phyloP scores from a whole-genome alignment of 2,329 filamentous ascomycete genomes.

The Arthroderma uncinatum region DNA sequence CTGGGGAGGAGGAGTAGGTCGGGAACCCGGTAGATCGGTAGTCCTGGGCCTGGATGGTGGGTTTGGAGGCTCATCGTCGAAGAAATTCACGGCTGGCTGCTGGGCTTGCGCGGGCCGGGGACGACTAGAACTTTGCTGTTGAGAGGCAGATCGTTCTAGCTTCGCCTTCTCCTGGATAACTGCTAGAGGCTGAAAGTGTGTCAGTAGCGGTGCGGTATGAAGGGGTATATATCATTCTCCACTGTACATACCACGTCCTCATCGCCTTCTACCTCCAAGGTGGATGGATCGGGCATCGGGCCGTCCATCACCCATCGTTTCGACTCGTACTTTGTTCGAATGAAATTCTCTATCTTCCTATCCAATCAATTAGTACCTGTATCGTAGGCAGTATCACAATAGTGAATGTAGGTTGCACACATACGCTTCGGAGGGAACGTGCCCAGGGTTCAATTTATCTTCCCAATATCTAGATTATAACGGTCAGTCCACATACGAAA shows the following conservation, averaged over 20 bases:
- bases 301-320: slow-evolving; percentile 99
- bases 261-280: slow-evolving; percentile 70
- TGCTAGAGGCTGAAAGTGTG: slow-evolving; percentile 44
- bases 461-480: slow-evolving; percentile 62
- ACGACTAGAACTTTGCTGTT: slow-evolving; percentile 36
- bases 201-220: slow-evolving; percentile 16
- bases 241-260: slow-evolving; percentile 62
- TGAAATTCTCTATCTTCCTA: slow-evolving; percentile 97
- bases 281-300: slow-evolving; percentile 81
- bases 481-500: background rate
- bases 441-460: slow-evolving; percentile 77
- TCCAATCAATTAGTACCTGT: slow-evolving; percentile 7
- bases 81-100: slow-evolving; percentile 58
- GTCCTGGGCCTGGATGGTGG: slow-evolving; percentile 59
- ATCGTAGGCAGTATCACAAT: background rate
- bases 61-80: slow-evolving; percentile 57
- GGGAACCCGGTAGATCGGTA: slow-evolving; percentile 38
- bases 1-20: slow-evolving; percentile 23
- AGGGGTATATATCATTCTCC: slow-evolving; percentile 25
- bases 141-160: slow-evolving; percentile 49
- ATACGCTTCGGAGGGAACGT: slow-evolving; percentile 78
- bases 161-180: slow-evolving; percentile 61
- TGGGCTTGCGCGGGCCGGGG: slow-evolving; percentile 20
- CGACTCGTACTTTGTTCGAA: slow-evolving; percentile 95
- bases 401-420: slow-evolving; percentile 14